Base-by-base conservation (phyloP, 495 filamentous ascomycete genomes). In the Astrocystis sublimbata region DNA sequence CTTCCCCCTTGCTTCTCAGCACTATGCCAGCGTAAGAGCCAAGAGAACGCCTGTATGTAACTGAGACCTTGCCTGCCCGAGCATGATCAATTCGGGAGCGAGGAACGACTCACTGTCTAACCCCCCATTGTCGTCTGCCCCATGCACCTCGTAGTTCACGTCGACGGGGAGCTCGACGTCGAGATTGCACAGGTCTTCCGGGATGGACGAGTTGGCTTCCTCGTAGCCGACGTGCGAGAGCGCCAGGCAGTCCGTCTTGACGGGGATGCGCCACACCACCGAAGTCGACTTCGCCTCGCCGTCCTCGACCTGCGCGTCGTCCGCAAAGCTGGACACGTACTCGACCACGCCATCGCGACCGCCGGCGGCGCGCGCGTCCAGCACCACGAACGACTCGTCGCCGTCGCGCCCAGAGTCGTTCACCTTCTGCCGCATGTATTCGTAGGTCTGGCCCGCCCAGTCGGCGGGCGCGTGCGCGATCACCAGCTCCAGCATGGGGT, bases 371-470 rank as follows among this genome's bases (percentile, higher is more conserved):
- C 43, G 56, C 38, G 65, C 58, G 17, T 67, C 65, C 30, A 70
- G 19, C 3, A 70, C 46, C 6, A 63, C 31, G 23, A 70, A 65
- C 2, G 38, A 24, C n/a, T n/a, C n/a, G n/a, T n/a, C 5, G 4
- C 54, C n/a, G n/a, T 30, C 17, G 24, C 65, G 64, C 9, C 65
- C 65, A 6, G 65, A 61, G 15, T 62, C 55, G 36, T 57, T 42
- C 13, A 65, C 65, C 17, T 61, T 46, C n/a, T 5, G 17, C 9
- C 67, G 62, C 17, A 70, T 67, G 59, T 67, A 65, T 13, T 60
- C 21, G 45, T 65, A 61, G 31, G 54, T 35, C 17, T 63, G 38
- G 35, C 23, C 23, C 10, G 56, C 38, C 35, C 62, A 68, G 36
- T 65, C 63, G 6, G 53, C 60, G 1, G 63, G 63, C 23, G 65